Percentiles rank a stretch among this genome's conserved stretches.
Evolutionary conservation across 2,329 filamentous ascomycete genomes (phyloP).

Genomic region (Aspergillus neotritici): DNA sequence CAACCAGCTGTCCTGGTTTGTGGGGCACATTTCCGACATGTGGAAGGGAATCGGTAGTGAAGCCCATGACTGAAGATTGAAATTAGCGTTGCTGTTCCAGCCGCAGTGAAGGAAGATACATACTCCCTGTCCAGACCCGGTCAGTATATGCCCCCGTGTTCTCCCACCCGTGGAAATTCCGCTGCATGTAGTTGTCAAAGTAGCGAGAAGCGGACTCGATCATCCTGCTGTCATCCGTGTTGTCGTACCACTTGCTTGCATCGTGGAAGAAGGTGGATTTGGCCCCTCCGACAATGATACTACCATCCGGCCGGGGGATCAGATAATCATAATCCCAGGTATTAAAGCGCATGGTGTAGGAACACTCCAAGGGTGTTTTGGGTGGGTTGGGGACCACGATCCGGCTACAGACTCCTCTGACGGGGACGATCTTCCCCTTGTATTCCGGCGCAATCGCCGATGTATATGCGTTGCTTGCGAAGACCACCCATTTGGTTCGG

Average conservation of each 20-base stretch:
- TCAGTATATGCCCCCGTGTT: slow-evolving; percentile 26
- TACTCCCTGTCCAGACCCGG: slow-evolving; percentile 33
- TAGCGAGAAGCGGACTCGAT: slow-evolving; percentile 40
- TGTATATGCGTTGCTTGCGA: slow-evolving; percentile 81
- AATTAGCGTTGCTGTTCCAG: neutral
- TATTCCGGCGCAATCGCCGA: slow-evolving; percentile 67
- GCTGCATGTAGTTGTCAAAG: slow-evolving; percentile 37
- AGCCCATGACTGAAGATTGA: slow-evolving; percentile 47
- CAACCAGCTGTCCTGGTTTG: slow-evolving; percentile 47
- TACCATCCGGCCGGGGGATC: slow-evolving; percentile 51
- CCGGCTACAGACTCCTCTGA: slow-evolving; percentile 51
- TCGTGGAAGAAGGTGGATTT: slow-evolving; percentile 41
- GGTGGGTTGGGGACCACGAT: slow-evolving; percentile 23
- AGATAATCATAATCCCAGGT: slow-evolving; percentile 60
- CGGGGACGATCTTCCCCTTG: slow-evolving; percentile 67
- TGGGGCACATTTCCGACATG: slow-evolving; percentile 49
- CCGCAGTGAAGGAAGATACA: slow-evolving; percentile 10
- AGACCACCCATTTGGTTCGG: slow-evolving; percentile 57
- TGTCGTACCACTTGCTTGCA: slow-evolving; percentile 41
- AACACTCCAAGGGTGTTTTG: slow-evolving; percentile 31
- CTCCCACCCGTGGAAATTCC: slow-evolving; percentile 34
- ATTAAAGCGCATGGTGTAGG: slow-evolving; percentile 58
- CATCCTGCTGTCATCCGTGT: slow-evolving; percentile 46
- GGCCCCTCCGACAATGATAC: slow-evolving; percentile 59
- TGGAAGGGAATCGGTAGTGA: slow-evolving; percentile 47